Evolutionary conservation across 352 stramenopile species (phyloP), one percentile per base, ranked within the genome.

Genomic region (Globisporangium viniferum): DNA sequence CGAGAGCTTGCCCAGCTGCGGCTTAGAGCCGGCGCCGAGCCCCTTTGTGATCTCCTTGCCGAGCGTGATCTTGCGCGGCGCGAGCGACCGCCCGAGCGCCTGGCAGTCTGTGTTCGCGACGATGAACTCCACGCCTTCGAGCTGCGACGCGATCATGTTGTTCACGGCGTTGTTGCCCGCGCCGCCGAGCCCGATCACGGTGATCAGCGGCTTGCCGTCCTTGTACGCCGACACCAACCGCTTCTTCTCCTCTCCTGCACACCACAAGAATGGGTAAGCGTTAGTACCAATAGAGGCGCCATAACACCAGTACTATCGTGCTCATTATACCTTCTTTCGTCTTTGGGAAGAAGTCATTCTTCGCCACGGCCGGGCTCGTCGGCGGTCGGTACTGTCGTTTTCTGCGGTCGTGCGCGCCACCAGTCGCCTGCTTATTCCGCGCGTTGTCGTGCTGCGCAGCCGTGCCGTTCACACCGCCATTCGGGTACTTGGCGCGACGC

Each of bases 101-200:
- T 99, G 96, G 35, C 92, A 97, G 74, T 99, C 96, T 24, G 96
- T 99, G 78, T 99, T 99, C 59, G 97, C 85, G 29, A 96, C 91
- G 83, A 98, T 97, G 73, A 98, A 98, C 76, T 98, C 89, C 24
- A 98, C 96, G 20, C 96, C 88, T 71, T 95, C 86, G 48, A 95
- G 76, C 70, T 95, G 87, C 39, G 86, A 92, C 66, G 87, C 81
- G 64, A 96, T 94, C 88, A 96, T 96, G 68, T 94, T 96, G 82
- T 96, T 96, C 5, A 96, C 86, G 18, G 88, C 88, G 67, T 96
- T 96, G 76, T 86, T 93, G 39, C 88, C 88, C 36, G 86, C 88
- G 60, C 88, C 88, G 35, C 88, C 88, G 4, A 96, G 79, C 0
- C 88, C 88, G 66, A 96, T 93, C 59, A 95, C 88, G 24, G 88